phyloP scores from a whole-genome alignment of 305 asterid species.

The Petunia hybrid region DNA sequence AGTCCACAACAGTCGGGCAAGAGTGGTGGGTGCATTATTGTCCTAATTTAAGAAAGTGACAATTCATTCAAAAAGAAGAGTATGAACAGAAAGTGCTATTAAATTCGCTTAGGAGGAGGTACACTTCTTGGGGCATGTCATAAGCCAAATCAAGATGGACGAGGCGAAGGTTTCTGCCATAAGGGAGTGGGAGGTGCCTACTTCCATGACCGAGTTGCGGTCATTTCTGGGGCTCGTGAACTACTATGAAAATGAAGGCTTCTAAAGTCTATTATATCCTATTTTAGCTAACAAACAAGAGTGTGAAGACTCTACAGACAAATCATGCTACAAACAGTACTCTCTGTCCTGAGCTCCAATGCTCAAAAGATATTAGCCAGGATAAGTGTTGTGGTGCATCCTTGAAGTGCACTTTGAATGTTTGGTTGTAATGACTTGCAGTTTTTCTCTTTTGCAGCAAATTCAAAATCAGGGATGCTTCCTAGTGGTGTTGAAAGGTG shows the following conservation, averaged over 20 bases:
- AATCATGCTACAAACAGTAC: slow-evolving; percentile 12
- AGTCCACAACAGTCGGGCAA: not conserved
- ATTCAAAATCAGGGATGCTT: slow-evolving; percentile 80
- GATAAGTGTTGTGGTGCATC: not conserved
- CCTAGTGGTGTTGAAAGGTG: slow-evolving; percentile 88
- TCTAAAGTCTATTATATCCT: slow-evolving; percentile 25
- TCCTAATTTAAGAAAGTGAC: not conserved
- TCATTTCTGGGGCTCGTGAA: no score
- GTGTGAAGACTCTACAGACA: not conserved
- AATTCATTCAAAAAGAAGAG: no score
- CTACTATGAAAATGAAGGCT: not conserved
- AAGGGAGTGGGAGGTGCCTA: no score
- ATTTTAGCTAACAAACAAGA: slow-evolving; percentile 5
- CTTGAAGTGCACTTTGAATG: not conserved
- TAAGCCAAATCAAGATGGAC: no score
- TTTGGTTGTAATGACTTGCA: slow-evolving; percentile 23
- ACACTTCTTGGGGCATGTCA: no score
- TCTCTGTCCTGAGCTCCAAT: not conserved
- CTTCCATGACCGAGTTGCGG: no score
- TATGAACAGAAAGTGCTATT: not conserved
- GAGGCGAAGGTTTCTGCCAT: no score
- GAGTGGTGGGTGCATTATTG: slow-evolving; percentile 2
- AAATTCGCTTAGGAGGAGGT: no score
- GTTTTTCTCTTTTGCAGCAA: slow-evolving; percentile 53
- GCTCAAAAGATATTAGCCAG: not conserved